phyloP scores from a whole-genome alignment of 495 filamentous ascomycete species.

The Xanthoparmelia taractica region DNA sequence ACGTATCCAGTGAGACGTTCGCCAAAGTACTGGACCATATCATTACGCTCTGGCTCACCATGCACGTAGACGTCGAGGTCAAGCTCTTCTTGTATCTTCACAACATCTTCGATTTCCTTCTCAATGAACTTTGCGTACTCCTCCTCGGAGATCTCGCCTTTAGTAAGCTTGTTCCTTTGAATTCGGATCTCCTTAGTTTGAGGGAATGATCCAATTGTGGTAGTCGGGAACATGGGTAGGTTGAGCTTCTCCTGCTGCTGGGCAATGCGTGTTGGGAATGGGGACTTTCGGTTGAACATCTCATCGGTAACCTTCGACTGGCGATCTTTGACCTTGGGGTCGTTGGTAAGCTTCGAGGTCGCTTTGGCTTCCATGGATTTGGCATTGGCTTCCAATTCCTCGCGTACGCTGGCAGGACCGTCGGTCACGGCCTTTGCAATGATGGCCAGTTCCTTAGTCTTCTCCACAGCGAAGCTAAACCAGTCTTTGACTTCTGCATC shows the following conservation, averaged over 20 bases:
- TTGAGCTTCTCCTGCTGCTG: conserved; percentile 81
- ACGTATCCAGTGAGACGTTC: conserved; percentile 94
- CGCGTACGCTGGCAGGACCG: conserved; percentile 74
- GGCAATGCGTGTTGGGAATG: conserved; percentile 72
- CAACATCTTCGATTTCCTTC: conserved; percentile 86
- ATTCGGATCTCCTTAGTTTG: conserved; percentile 98
- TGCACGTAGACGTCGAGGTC: conserved; percentile 94
- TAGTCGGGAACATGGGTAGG: conserved; percentile 95
- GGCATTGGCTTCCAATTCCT: conserved; percentile 87
- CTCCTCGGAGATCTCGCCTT: conserved; percentile 83
- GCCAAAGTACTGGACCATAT: conserved; percentile 99
- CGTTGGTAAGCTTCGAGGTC: conserved; percentile 88
- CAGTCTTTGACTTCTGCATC: conserved; percentile 86
- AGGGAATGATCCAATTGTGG: conserved; percentile 98
- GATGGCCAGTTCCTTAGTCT: conserved; percentile 79
- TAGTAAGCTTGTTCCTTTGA: conserved; percentile 93
- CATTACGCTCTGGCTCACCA: conserved; percentile 98
- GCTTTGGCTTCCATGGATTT: conserved; percentile 82
- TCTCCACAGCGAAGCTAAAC: conserved; percentile 98
- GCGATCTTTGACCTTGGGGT: conserved; percentile 90
- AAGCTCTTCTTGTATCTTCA: conserved; percentile 96
- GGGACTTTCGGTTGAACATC: conserved; percentile 85
- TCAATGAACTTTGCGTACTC: conserved; percentile 98
- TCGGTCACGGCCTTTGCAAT: conserved; percentile 95
- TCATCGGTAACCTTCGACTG: conserved; percentile 75